These are phyloP conservation scores for Oryza longistaminata DNA, from an alignment of 176 grass and related monocot species.

Conservation along the genomic window DNA sequence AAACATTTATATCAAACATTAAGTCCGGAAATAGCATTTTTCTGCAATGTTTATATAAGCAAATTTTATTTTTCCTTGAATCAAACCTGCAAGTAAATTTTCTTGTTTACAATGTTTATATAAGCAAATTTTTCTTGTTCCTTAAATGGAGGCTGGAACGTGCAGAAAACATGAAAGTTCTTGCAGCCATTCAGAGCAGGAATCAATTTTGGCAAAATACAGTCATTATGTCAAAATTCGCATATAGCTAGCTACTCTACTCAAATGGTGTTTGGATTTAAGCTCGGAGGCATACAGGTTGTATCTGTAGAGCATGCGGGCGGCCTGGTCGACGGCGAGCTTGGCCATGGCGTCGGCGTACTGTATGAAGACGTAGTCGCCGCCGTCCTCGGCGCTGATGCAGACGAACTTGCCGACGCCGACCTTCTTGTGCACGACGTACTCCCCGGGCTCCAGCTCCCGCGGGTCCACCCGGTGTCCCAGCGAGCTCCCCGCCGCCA, in stretches of 20 bases:
- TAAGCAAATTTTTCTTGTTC: neutral
- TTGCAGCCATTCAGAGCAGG: neutral
- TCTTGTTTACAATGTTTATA: too few relatives aligned
- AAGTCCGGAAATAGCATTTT: neutral
- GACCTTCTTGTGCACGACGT: constrained; percentile 93
- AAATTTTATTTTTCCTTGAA: too few relatives aligned
- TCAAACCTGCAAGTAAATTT: too few relatives aligned
- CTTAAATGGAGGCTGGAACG: neutral
- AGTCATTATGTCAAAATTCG: too few relatives aligned
- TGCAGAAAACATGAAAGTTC: neutral
- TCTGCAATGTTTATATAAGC: neutral
- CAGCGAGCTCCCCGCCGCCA: constrained; percentile 58
- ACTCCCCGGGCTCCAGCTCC: constrained; percentile 73
- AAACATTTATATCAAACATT: neutral
- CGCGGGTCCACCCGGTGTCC: constrained; percentile 82
- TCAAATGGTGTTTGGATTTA: too few relatives aligned
- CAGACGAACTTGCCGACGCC: constrained; percentile 87
- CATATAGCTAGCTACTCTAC: too few relatives aligned
- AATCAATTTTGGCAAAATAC: neutral
- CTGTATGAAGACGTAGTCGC: constrained; percentile 85
- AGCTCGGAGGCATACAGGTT: constrained; percentile 81
- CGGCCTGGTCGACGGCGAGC: constrained; percentile 78
- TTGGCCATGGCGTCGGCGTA: constrained; percentile 94
- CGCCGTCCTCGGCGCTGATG: constrained; percentile 68
- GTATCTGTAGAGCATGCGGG: constrained; percentile 88